Percentiles rank a stretch among this genome's conserved stretches.
Conservation (phyloP, 2,329 filamentous ascomycete genomes). For the Coleophoma eucalyptorum region DNA sequence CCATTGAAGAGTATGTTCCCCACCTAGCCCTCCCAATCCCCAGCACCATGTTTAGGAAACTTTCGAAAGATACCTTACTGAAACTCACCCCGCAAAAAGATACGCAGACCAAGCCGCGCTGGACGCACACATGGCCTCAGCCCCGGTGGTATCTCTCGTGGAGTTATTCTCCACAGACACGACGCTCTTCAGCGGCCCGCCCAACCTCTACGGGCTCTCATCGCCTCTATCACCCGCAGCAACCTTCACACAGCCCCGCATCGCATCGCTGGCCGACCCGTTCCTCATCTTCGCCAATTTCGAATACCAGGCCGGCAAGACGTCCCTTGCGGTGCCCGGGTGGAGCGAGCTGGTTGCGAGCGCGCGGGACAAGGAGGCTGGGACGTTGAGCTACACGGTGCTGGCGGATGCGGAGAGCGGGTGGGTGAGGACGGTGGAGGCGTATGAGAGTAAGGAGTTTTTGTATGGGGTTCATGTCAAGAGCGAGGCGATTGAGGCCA, state of each 20-base stretch:
- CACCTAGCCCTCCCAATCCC: not conserved
- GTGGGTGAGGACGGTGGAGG: not conserved
- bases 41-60: too few relatives aligned
- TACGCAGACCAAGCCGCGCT: not conserved
- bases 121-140: not conserved
- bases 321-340: not conserved
- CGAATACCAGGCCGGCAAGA: not conserved
- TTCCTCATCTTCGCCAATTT: not conserved
- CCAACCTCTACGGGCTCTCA: not conserved
- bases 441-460: not conserved
- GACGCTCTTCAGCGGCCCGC: not conserved
- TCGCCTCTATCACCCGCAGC: not conserved
- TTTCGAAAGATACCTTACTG: not conserved
- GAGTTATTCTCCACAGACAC: not conserved
- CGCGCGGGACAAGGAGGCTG: not conserved
- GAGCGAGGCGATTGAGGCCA: not conserved
- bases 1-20: not conserved
- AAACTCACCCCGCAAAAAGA: not conserved
- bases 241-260: not conserved
- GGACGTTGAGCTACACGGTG: not conserved
- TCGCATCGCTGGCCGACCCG: not conserved
- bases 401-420: not conserved
- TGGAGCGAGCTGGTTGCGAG: not conserved
- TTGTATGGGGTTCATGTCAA: not conserved
- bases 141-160: not conserved